Base-by-base conservation (phyloP, 75 land plant species). In the Ceratopteris richardii region DNA sequence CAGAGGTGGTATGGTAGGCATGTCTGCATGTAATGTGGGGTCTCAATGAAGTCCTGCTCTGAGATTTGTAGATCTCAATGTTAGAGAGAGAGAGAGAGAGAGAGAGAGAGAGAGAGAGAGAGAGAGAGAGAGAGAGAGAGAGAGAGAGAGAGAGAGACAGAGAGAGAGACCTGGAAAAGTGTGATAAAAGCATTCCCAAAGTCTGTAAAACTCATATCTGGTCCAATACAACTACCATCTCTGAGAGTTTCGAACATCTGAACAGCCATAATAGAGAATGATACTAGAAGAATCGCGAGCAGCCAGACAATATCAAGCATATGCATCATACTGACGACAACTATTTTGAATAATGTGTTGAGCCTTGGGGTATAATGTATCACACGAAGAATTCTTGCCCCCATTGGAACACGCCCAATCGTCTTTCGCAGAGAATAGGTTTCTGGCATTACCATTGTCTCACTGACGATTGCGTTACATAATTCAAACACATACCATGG, bases 111-210 rank as follows among this genome's bases (percentile, higher is more conserved):
- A 5, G 48, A 46, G 48, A 46, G 48, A 46, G 48, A 46, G 48
- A 46, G 48, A 46, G 48, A 52, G 25, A 26, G 29, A 26, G 54
- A 52, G 29, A 26, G 29, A 52, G 54, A 52, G 25, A 26, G 54
- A 57, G 43, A 57, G 31, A 28, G 56, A 54, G 29, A 46, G 48
- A 46, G 48, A n/a, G n/a, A n/a, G 51, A 48, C 18, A 11, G 51
- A 48, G 51, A 48, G 51, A n/a, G n/a, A n/a, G 3, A 72, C 75
- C 75, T 72, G 75, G 41, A 72, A 72, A 26, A 59, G 56, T 18
- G 60, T 47, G 21, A 72, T 44, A 43, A 72, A 72, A 9, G 75
- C 59, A 20, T 22, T 39, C 0, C 36, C 29, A 33, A 72, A 72
- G 27, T 31, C 22, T 16, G 25, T 53, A 43, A 72, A 72, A 20